Percentiles rank a stretch among this genome's conserved stretches.
Conservation (phyloP, 1,284 basidiomycete species). For the Anthracocystis setariae region DNA sequence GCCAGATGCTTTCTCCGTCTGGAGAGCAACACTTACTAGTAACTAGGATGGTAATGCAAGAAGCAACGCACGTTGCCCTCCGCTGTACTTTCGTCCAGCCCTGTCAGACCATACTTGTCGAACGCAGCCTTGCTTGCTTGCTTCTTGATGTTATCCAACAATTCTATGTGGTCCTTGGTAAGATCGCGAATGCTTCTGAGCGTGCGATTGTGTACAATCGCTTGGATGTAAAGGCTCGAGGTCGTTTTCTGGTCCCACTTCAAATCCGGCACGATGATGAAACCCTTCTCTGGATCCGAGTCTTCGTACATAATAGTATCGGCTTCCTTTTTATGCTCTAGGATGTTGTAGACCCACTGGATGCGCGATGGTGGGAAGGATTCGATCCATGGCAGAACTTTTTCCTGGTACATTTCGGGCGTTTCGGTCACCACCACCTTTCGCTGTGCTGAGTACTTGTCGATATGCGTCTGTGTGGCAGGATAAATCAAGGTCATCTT, state of each 20-base stretch:
- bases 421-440: slow-evolving; percentile 71
- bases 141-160: slow-evolving; percentile 77
- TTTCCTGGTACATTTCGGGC: slow-evolving; percentile 55
- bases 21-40: slow-evolving; percentile 75
- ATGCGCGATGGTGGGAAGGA: slow-evolving; percentile 69
- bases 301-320: slow-evolving; percentile 79
- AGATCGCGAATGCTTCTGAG: slow-evolving; percentile 71
- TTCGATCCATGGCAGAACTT: slow-evolving; percentile 61
- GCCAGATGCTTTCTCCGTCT: neutral
- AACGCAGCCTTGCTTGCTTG: slow-evolving; percentile 73
- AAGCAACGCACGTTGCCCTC: slow-evolving; percentile 76
- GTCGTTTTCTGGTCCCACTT: slow-evolving; percentile 80
- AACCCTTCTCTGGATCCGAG: slow-evolving; percentile 73
- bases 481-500: slow-evolving; percentile 64
- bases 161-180: slow-evolving; percentile 73
- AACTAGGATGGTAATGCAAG: slow-evolving; percentile 94
- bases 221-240: slow-evolving; percentile 69
- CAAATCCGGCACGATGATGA: slow-evolving; percentile 71
- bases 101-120: slow-evolving; percentile 75
- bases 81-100: slow-evolving; percentile 68
- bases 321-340: slow-evolving; percentile 81
- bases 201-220: slow-evolving; percentile 64
- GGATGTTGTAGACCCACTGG: slow-evolving; percentile 89
- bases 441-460: slow-evolving; percentile 81
- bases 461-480: slow-evolving; percentile 64